Base-by-base conservation (phyloP, 768 basidiomycete species). In the Pleurotus giganteus region DNA sequence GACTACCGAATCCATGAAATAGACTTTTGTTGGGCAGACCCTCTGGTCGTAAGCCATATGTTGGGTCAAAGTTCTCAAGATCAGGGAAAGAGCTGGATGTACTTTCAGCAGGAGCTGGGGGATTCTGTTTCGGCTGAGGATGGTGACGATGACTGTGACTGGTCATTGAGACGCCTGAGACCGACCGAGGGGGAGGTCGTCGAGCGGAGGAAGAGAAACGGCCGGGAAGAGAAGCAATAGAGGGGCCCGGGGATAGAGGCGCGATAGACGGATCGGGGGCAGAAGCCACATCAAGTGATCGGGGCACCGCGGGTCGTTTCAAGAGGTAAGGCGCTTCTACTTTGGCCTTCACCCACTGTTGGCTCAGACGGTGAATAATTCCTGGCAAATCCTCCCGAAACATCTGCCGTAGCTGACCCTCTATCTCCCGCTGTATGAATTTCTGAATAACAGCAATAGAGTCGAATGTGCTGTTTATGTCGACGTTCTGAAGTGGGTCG, bases 391-490 rank as follows among this genome's bases (percentile, higher is more conserved):
- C 97, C 68, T 97, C 94, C 57, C 94, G 80, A 70, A 98, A 99
- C 94, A 98, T 96, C 70, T 98, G 97, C 37, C 97, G 81, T 27
- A 99, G 76, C 69, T 98, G 96, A 0, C 88, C 92, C 69, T 99
- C 97, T 53, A 99, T 98, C 73, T 98, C 96, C 55, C 86, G 84
- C 69, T 98, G 97, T 57, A 99, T 94, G 70, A 95, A 98, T 54
- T 94, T 94, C 67, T 98, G 91, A 47, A 99, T 97, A 60, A 98
- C 95, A 43, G 91, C 93, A 59, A 99, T 96, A 3, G 92, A 94
- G 71, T 99, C 97, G 64, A 99, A 99, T 2, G 95, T 98, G 69
- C 89, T 91, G 71, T 90, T 94, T 67, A 99, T 98, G 66, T 98
- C 92, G 51, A 99, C 94, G 60, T 93, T 91, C 72, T 99, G 94